Evolutionary conservation across 768 basidiomycete genomes (phyloP).

Genomic region (Leccinum pellstonianum): DNA sequence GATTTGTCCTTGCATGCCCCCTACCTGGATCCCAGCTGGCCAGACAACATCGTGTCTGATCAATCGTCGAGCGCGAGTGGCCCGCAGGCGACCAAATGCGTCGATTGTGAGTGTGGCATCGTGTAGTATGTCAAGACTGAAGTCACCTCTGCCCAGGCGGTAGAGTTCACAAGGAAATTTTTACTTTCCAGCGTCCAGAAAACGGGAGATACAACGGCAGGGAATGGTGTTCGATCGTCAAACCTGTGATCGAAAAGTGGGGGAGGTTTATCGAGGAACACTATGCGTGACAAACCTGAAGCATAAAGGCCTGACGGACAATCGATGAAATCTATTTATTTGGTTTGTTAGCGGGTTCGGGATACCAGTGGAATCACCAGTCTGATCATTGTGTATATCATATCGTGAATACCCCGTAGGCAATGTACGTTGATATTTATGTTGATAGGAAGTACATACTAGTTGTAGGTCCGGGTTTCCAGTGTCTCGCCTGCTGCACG

Average conservation of each 20-base stretch:
- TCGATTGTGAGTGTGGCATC: slow-evolving; percentile 41
- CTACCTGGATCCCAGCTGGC: slow-evolving; percentile 58
- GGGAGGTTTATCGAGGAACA: no score
- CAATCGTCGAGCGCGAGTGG: background rate
- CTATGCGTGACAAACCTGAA: no score
- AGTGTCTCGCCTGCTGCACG: slow-evolving; percentile 68
- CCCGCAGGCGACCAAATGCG: slow-evolving; percentile 33
- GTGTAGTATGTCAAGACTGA: slow-evolving; percentile 6
- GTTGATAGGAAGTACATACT: background rate
- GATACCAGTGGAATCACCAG: background rate
- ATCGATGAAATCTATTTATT: background rate
- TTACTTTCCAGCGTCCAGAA: slow-evolving; percentile 60
- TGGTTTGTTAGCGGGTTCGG: background rate
- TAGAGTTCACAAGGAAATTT: slow-evolving; percentile 72
- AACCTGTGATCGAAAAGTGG: no score
- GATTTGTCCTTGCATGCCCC: slow-evolving; percentile 59
- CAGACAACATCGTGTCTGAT: slow-evolving; percentile 34
- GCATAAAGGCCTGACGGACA: background rate
- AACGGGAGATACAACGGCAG: slow-evolving; percentile 54
- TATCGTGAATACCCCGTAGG: background rate
- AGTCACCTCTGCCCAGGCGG: slow-evolving; percentile 41
- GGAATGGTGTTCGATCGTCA: slow-evolving; percentile 60
- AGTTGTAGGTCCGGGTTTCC: slow-evolving; percentile 37
- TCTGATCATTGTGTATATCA: background rate
- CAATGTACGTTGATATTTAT: background rate